Base-by-base conservation (phyloP, 495 filamentous ascomycete genomes). In the Talaromyces thailandensis region DNA sequence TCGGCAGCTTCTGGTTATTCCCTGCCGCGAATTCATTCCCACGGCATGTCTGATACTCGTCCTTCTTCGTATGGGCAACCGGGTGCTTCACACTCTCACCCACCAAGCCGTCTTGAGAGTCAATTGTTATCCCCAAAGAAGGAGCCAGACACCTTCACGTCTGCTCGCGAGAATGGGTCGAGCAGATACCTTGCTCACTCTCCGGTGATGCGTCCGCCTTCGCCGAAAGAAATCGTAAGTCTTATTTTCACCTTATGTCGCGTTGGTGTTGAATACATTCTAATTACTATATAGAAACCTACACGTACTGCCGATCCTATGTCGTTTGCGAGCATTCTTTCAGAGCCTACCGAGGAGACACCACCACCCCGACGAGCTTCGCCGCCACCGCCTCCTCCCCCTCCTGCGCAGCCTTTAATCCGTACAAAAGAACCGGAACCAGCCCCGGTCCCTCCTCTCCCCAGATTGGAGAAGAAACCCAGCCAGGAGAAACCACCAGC, bases 251-350 rank as follows among this genome's bases (percentile, higher is more conserved):
- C n/a, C 66, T 56, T 68, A 50, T 7, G 16, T 26, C 23, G 14
- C 18, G 2, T 6, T 14, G 14, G 5, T 14, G 5, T 50, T 55
- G 63, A 55, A 32, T 51, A 9, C 31, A 37, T 58, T 45, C 53
- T 60, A 43, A 26, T 48, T 45, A n/a, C 60, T 64, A 18, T 61
- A 62, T 64, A 89, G 81, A 88, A 82, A 57, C 79, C 85, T 32
- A 79, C 84, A 60, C 84, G 88, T 64, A 83, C 87, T 58, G 84
- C 86, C 21, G 88, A 93, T 73, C 88, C 92, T 14, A 96, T 96
- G 92, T 91, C 90, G 3, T 91, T 96, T 66, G 91, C 90, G 32
- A 94, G 89, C 69, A 95, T 96, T 61, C 83, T 96, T 37, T 92
- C 91, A 1, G 87, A 81, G 63, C 82, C 88, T 25, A 73, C 79